phyloP scores from a whole-genome alignment of 768 basidiomycete species.

The Xerocomus spinulosus region DNA sequence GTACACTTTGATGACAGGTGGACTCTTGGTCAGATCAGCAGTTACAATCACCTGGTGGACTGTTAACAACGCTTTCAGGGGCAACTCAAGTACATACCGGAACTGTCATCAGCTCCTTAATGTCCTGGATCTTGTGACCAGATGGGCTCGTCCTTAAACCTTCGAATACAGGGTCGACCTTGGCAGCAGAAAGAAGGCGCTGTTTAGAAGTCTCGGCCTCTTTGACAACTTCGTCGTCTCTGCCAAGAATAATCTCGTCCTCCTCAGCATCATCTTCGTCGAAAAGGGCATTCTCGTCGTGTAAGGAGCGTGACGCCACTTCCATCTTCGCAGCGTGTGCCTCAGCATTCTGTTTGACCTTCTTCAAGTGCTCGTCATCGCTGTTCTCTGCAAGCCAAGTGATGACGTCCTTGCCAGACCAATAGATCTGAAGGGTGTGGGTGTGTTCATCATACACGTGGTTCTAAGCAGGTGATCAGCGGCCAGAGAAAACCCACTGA shows the following conservation, averaged over 20 bases:
- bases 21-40: constrained; percentile 91
- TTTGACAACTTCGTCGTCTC: constrained; percentile 39
- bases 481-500: not conserved
- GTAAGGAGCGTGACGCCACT: constrained; percentile 75
- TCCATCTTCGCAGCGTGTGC: constrained; percentile 91
- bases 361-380: constrained; percentile 93
- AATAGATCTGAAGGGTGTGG: constrained; percentile 91
- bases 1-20: constrained; percentile 96
- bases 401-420: constrained; percentile 93
- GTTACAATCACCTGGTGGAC: constrained; percentile 79
- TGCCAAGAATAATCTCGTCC: constrained; percentile 76
- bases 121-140: constrained; percentile 95
- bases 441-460: constrained; percentile 95
- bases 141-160: constrained; percentile 66
- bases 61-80: constrained; percentile 3
- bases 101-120: constrained; percentile 88
- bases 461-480: constrained; percentile 51
- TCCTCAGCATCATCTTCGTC: constrained; percentile 82
- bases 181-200: constrained; percentile 69
- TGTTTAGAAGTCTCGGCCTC: constrained; percentile 69
- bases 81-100: constrained; percentile 54
- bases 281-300: constrained; percentile 85
- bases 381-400: constrained; percentile 93
- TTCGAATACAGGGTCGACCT: constrained; percentile 76
- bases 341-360: constrained; percentile 89